These are phyloP conservation scores for Drechslera avenae DNA, from an alignment of 2,329 filamentous ascomycete genomes.

Conservation along the genomic window DNA sequence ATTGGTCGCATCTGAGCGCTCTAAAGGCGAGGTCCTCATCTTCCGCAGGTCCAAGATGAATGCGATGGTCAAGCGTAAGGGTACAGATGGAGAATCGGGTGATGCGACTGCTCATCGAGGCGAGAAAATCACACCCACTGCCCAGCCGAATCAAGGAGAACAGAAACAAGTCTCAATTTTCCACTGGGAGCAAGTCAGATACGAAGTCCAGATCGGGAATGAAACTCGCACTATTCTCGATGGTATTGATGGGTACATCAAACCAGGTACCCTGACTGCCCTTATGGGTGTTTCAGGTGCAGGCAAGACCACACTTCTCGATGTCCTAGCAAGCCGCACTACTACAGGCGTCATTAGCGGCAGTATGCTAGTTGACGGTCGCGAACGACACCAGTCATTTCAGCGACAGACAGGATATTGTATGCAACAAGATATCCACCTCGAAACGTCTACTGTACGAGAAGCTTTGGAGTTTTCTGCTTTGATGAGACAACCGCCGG, in stretches of 20 bases:
- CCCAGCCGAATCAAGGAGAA: slow-evolving; percentile 36
- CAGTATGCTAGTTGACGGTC: slow-evolving; percentile 72
- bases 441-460: slow-evolving; percentile 62
- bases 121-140: slow-evolving; percentile 33
- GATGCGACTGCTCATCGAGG: slow-evolving; percentile 37
- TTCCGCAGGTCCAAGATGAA: slow-evolving; percentile 55
- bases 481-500: slow-evolving; percentile 63
- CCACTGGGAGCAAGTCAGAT: slow-evolving; percentile 37
- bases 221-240: slow-evolving; percentile 57
- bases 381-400: slow-evolving; percentile 67
- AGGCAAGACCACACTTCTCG: slow-evolving; percentile 85
- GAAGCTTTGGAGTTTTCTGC: slow-evolving; percentile 78
- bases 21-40: slow-evolving; percentile 70
- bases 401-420: slow-evolving; percentile 71
- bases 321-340: slow-evolving; percentile 78
- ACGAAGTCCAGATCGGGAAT: slow-evolving; percentile 42
- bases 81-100: slow-evolving; percentile 45
- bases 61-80: slow-evolving; percentile 30
- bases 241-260: slow-evolving; percentile 59
- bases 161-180: slow-evolving; percentile 48
- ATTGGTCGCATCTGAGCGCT: slow-evolving; percentile 64
- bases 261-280: slow-evolving; percentile 56
- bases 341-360: slow-evolving; percentile 78
- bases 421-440: slow-evolving; percentile 66
- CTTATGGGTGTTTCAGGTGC: slow-evolving; percentile 63